Evolutionary conservation across 257 asterid genomes (phyloP), one percentile per base, ranked within the genome.

Genomic region (Ophiorrhiza pumila): DNA sequence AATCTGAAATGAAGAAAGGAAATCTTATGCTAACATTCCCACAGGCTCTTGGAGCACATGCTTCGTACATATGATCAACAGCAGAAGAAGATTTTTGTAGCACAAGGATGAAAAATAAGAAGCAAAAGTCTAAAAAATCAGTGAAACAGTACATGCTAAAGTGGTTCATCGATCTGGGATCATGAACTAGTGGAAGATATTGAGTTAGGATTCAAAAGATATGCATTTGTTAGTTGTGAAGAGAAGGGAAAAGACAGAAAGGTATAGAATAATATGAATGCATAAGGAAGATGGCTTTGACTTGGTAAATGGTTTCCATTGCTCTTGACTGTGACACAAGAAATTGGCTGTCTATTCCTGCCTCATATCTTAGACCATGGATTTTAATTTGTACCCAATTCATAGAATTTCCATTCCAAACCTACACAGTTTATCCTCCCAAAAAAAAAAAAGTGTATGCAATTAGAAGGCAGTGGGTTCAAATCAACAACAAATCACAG

Each of bases 1-100:
- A 0, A 35, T 52, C 69, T 49, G 39, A 49, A 45, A 91, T 68
- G 37, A 72, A 75, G 75, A 91, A 91, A 5, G 97, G 97, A 72
- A 79, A 91, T 52, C 82, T 86, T 60, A 91, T 79, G 31, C 3
- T 76, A 23, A 84, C 89, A 68, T 53, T 4, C 4, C 71, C 75
- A 42, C 95, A 89, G 9, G 23, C 60, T 15, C 25, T 65, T 15
- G 88, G 77, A 17, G 7, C 64, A 69, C 97, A 91, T 7, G 81
- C 83, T 68, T 78, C 83, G 52, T 83, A 91, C 55, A 41, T 76
- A 4, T 34, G 32, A 80, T 87, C 69, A 63, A 18, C 82, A 70
- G 66, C 82, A 50, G 76, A 81, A 67, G 22, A 79, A 39, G 86
- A 83, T 27, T 31, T 67, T 68, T 39, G 70, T 8, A 82, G 37